Percentiles rank a stretch among this genome's conserved stretches.
These are phyloP conservation scores for Debaryomycetaceae sp. DNA, from an alignment of 1,139 yeast genomes.

Conservation along the genomic window DNA sequence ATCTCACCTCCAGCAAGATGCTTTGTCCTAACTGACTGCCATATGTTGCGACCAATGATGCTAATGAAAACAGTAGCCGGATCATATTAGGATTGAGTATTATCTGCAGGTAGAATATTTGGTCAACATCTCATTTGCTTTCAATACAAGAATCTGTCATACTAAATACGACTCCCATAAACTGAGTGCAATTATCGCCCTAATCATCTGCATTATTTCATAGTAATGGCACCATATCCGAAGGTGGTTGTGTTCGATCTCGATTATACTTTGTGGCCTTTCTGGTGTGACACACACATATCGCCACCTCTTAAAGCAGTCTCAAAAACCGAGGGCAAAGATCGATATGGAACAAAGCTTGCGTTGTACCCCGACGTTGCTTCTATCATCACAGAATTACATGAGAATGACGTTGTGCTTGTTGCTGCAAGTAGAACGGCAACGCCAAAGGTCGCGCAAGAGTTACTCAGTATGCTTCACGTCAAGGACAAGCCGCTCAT, in stretches of 20 bases:
- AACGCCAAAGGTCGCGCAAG: conserved; percentile 58
- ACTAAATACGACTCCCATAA: neutral
- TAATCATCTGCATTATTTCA: neutral
- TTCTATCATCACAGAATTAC: conserved; percentile 44
- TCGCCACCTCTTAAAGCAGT: conserved; percentile 36
- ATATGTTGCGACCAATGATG: too few species aligned
- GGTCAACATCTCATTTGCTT: neutral
- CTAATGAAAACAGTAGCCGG: too few species aligned
- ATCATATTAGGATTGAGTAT: too few species aligned
- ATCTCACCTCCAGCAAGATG: too few species aligned
- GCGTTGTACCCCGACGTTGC: conserved; percentile 60
- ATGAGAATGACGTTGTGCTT: conserved; percentile 39
- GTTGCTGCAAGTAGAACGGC: conserved; percentile 68
- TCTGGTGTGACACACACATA: conserved; percentile 67
- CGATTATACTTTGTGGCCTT: conserved; percentile 75
- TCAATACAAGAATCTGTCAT: too few species aligned
- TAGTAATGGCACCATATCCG: conserved; percentile 38
- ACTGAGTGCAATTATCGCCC: neutral
- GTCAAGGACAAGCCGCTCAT: conserved; percentile 46
- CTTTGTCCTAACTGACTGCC: too few species aligned
- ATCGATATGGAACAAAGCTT: conserved; percentile 44
- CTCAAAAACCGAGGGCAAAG: conserved; percentile 26
- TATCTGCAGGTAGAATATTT: neutral
- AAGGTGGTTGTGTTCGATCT: conserved; percentile 67
- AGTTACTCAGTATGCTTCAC: conserved; percentile 45